Conservation (phyloP, 306 rosid species). For the Cicer cuneatum region DNA sequence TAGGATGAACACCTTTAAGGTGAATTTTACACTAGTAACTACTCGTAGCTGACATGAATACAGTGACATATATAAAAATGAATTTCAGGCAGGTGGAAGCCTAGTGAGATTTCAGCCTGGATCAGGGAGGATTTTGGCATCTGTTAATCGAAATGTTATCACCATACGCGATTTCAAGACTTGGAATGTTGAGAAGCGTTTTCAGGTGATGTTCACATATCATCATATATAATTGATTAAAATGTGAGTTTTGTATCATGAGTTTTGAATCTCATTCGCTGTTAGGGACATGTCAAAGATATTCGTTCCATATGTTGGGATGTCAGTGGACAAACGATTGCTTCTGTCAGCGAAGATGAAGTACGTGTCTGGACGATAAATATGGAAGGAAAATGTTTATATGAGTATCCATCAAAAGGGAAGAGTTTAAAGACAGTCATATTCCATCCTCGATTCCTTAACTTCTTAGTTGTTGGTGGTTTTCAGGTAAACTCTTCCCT, state of each 20-base stretch:
- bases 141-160: slow-evolving; percentile 8
- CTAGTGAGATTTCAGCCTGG: slow-evolving; percentile 4
- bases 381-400: not conserved
- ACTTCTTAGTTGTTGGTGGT: slow-evolving; percentile 2
- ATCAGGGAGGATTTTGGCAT: not conserved
- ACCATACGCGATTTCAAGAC: not conserved
- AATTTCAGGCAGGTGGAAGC: not conserved
- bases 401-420: not conserved
- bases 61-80: slow-evolving; percentile 3
- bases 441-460: slow-evolving; percentile 7
- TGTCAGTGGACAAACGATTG: not conserved
- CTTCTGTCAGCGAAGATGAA: slow-evolving; percentile 9
- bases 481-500: not conserved
- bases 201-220: not conserved
- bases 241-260: not conserved
- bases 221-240: not conserved
- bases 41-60: not conserved
- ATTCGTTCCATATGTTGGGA: slow-evolving; percentile 6
- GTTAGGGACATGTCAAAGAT: slow-evolving; percentile 1
- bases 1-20: not conserved
- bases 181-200: not conserved
- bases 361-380: not conserved
- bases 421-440: not conserved
- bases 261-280: not conserved
- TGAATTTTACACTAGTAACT: not conserved